Evolutionary conservation across 2,329 filamentous ascomycete genomes (phyloP).

Genomic region (Fusarium tanahbumbuense): DNA sequence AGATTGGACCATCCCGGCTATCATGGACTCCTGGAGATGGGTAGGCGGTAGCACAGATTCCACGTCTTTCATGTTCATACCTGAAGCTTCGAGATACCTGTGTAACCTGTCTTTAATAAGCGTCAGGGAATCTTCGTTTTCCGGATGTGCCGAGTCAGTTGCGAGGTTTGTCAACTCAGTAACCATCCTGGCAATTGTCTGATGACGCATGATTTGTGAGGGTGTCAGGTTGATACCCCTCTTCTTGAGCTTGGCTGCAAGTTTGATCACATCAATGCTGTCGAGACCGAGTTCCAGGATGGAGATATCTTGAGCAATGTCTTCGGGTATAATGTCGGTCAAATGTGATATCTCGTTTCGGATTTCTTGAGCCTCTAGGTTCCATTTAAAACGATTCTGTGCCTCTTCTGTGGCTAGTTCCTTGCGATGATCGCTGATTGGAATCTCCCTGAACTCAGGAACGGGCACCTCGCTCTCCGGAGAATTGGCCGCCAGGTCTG

Average conservation of each 20-base stretch:
- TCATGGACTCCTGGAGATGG: constrained; percentile 86
- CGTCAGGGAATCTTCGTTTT: constrained; percentile 14
- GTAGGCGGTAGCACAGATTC: constrained; percentile 79
- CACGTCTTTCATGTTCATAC: constrained; percentile 54
- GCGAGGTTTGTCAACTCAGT: constrained; percentile 10
- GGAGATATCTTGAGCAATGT: constrained; percentile 69
- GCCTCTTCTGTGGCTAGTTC: constrained; percentile 50
- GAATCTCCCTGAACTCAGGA: background rate
- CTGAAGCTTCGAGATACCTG: constrained; percentile 51
- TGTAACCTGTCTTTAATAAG: constrained; percentile 52
- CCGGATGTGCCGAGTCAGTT: background rate
- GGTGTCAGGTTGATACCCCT: constrained; percentile 71
- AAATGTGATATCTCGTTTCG: constrained; percentile 72
- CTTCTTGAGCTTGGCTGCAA: constrained; percentile 77
- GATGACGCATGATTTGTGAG: constrained; percentile 79
- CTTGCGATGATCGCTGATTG: background rate
- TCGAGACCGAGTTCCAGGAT: constrained; percentile 88
- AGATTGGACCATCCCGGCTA: constrained; percentile 83
- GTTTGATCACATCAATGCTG: constrained; percentile 90
- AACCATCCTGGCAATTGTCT: constrained; percentile 73
- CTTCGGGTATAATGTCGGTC: constrained; percentile 61
- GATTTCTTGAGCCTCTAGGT: constrained; percentile 61
- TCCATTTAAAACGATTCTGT: constrained; percentile 67
- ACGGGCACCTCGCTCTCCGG: constrained; percentile 21
- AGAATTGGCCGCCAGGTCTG: constrained; percentile 20